Conservation (phyloP, 352 stramenopile genomes). For the Pythium plurisporium region DNA sequence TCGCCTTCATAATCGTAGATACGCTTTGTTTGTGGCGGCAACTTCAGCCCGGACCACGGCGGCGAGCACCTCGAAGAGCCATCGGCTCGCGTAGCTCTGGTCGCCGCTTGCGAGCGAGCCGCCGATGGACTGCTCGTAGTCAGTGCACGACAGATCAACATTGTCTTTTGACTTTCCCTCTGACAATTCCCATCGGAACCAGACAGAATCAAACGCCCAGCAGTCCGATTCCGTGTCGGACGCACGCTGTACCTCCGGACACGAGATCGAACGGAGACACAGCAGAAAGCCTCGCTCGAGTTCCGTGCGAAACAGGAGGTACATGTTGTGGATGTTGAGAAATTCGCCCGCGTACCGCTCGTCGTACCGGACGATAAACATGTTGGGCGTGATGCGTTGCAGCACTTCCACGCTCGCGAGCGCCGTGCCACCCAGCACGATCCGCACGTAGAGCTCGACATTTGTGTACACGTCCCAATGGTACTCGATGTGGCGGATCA, state of each 20-base stretch:
- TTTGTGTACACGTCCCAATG: constrained; percentile 15
- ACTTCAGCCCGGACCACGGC: constrained; percentile 4
- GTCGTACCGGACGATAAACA: constrained; percentile 10
- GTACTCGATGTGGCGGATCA: not conserved
- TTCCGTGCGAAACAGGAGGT: constrained; percentile 7
- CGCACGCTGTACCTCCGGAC: constrained; percentile 1
- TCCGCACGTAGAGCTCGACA: not conserved
- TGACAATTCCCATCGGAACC: constrained; percentile 13
- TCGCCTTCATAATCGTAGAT: too few species aligned
- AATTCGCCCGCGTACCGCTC: constrained; percentile 1
- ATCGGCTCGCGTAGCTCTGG: constrained; percentile 9
- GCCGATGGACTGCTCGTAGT: constrained; percentile 5
- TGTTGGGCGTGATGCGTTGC: not conserved
- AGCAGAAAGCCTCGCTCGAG: constrained; percentile 1
- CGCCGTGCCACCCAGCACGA: not conserved
- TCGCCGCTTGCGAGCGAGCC: constrained; percentile 6
- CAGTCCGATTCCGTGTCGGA: not conserved
- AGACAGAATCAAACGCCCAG: constrained; percentile 11
- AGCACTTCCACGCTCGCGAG: constrained; percentile 1
- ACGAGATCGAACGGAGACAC: constrained; percentile 3
- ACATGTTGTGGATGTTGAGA: constrained; percentile 12
- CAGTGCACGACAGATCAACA: constrained; percentile 2
- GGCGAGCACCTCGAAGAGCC: constrained; percentile 2
- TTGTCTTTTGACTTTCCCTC: not conserved
- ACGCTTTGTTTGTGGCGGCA: constrained; percentile 2